Conservation (phyloP, 1,284 basidiomycete species). For the Sporisorium graminicola region DNA sequence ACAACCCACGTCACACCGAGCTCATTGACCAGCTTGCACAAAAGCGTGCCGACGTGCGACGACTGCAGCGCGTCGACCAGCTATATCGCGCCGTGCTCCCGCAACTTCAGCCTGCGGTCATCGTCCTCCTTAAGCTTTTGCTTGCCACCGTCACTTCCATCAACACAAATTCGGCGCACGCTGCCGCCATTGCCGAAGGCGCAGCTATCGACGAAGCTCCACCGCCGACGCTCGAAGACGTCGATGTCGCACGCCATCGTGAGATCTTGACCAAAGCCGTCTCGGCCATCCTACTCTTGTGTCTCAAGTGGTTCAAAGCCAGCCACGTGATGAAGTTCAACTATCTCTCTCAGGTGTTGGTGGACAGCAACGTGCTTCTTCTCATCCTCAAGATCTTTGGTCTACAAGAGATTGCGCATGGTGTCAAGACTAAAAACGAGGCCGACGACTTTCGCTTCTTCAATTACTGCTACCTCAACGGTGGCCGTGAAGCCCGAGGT, state of each 20-base stretch:
- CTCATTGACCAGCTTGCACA: constrained; percentile 47
- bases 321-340: constrained; percentile 94
- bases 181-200: constrained; percentile 65
- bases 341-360: constrained; percentile 90
- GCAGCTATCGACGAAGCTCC: constrained; percentile 71
- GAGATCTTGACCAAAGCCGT: constrained; percentile 98
- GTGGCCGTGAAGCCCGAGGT: constrained; percentile 50
- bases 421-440: constrained; percentile 89
- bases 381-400: constrained; percentile 98
- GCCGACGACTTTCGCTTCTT: constrained; percentile 87
- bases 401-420: constrained; percentile 86
- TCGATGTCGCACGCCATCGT: constrained; percentile 92
- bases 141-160: constrained; percentile 67
- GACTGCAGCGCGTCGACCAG: constrained; percentile 62
- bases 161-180: constrained; percentile 63
- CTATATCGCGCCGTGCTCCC: constrained; percentile 63
- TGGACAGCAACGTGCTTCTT: constrained; percentile 94
- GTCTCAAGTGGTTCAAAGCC: constrained; percentile 98
- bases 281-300: constrained; percentile 89
- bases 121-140: constrained; percentile 67
- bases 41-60: constrained; percentile 60
- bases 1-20: constrained; percentile 54
- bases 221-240: constrained; percentile 88
- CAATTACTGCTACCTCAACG: constrained; percentile 86
- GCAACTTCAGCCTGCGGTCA: constrained; percentile 64